A percentile compares a stretch with the other conserved stretches of the same genome.
These are phyloP conservation scores for Penicillium simplicissimum DNA, from an alignment of 495 filamentous ascomycete genomes.

Conservation along the genomic window DNA sequence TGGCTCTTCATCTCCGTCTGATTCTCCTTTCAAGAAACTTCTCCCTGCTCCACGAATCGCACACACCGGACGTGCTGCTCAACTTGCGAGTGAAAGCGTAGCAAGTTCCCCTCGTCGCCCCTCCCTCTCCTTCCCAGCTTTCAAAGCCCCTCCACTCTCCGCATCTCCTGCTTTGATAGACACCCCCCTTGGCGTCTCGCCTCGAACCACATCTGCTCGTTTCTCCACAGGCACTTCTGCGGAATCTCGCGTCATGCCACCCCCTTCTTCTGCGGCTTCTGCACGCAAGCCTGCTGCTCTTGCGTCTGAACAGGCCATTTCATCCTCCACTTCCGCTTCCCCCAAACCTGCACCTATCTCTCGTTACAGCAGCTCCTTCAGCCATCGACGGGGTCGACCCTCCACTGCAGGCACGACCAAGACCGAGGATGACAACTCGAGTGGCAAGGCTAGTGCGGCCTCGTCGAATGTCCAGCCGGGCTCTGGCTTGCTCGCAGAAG, in stretches of 20 bases:
- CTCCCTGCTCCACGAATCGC: conserved; percentile 58
- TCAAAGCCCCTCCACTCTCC: conserved; percentile 91
- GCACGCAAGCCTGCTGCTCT: conserved; percentile 45
- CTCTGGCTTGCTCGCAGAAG: conserved; percentile 78
- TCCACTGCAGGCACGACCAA: conserved; percentile 71
- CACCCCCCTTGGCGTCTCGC: conserved; percentile 56
- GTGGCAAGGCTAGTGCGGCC: conserved; percentile 80
- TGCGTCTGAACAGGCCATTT: conserved; percentile 56
- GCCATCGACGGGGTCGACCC: conserved; percentile 73
- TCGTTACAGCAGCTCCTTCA: conserved; percentile 82
- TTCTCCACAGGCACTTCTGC: conserved; percentile 55
- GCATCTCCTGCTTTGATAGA: conserved; percentile 74
- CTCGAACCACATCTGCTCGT: conserved; percentile 58
- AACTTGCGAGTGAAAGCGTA: conserved; percentile 51
- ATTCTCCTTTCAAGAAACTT: conserved; percentile 63
- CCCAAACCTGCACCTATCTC: conserved; percentile 72
- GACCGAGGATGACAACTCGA: conserved; percentile 85
- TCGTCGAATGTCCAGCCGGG: conserved; percentile 84
- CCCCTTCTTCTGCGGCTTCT: conserved; percentile 52
- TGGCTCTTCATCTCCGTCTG: conserved; percentile 45
- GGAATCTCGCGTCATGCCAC: conserved; percentile 62
- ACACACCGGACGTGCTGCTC: conserved; percentile 61
- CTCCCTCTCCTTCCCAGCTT: conserved; percentile 90
- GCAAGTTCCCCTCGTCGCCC: conserved; percentile 65
- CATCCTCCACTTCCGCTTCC: conserved; percentile 65